A percentile compares a stretch with the other conserved stretches of the same genome.
Evolutionary conservation across 1,139 yeast genomes (phyloP).

Genomic region (Tardiomyces blankii): DNA sequence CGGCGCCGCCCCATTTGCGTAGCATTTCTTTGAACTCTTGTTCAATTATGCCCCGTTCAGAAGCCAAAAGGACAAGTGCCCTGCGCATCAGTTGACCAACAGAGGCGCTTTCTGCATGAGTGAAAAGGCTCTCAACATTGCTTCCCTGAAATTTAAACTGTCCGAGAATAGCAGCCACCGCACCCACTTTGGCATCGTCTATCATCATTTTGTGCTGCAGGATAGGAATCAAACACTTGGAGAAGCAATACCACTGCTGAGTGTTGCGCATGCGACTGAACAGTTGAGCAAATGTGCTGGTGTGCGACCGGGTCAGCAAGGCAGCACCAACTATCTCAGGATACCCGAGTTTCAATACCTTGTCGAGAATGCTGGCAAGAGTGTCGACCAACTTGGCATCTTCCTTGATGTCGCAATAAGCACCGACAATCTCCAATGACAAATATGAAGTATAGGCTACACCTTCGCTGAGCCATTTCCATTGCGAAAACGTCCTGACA

Average conservation of each 20-base stretch:
- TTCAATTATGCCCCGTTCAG: conserved; percentile 1
- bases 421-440: conserved; percentile 6
- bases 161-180: neutral
- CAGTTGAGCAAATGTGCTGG: neutral
- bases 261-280: conserved; percentile 2
- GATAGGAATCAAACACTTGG: conserved; percentile 4
- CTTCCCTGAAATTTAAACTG: neutral
- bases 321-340: conserved; percentile 3
- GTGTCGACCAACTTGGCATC: neutral
- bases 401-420: neutral
- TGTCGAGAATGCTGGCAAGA: conserved; percentile 8
- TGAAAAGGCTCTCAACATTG: neutral
- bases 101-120: neutral
- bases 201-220: neutral
- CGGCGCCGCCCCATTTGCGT: conserved; percentile 8
- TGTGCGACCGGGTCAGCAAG: conserved; percentile 1
- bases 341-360: conserved; percentile 10
- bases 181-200: neutral
- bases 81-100: conserved; percentile 3
- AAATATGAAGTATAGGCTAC: conserved; percentile 10
- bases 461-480: conserved; percentile 8
- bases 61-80: conserved; percentile 8
- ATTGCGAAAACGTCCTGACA: neutral
- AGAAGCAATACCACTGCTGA: conserved; percentile 6
- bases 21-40: neutral